Evolutionary conservation across 441 rosid species (phyloP), one percentile per base, ranked within the genome.

Genomic region (Pelargonium citronellum): DNA sequence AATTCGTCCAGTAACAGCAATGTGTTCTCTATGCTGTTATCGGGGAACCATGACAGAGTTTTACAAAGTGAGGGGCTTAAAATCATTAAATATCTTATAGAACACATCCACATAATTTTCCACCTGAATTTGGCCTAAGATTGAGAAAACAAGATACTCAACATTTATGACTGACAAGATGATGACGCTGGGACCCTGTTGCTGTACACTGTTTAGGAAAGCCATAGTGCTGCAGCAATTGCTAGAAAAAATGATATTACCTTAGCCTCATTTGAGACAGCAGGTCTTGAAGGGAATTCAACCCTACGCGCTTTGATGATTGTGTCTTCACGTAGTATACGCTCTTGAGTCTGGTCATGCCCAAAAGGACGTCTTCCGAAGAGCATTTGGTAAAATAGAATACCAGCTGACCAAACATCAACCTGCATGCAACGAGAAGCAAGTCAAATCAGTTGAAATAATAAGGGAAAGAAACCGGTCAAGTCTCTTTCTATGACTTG

Each of bases 371-470:
- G 93, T 79, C 84, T 87, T 43, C 98, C 97, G 75, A 89, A 92
- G 69, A 92, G 89, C 97, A 92, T 92, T 82, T 95, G 98, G 83
- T 93, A 95, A 76, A 89, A 87, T 67, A 95, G 70, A 76, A 95
- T 86, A 69, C 99, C 99, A 37, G 91, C 94, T 66, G 99, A 91
- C 99, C 99, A 95, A 43, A 92, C 98, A 80, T 95, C 99, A 55
- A 95, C 99, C 99, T 95, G 83, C 68, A 76, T 78, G 70, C 63
- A 71, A 78, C 30, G 60, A 66, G 30, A 66, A 34, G 64, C n/a
- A 64, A 24, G 12, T 37, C 74, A 39, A 69, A 57, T 47, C 1
- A 37, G 24, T 16, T 10, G 6, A 39, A 66, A 22, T 27, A 66
- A 22, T 27, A 49, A 46, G 34, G 62, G 34, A 41, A 51, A 66